Evolutionary conservation across 2,329 filamentous ascomycete species (phyloP).

Genomic region (Colletotrichum truncatum): DNA sequence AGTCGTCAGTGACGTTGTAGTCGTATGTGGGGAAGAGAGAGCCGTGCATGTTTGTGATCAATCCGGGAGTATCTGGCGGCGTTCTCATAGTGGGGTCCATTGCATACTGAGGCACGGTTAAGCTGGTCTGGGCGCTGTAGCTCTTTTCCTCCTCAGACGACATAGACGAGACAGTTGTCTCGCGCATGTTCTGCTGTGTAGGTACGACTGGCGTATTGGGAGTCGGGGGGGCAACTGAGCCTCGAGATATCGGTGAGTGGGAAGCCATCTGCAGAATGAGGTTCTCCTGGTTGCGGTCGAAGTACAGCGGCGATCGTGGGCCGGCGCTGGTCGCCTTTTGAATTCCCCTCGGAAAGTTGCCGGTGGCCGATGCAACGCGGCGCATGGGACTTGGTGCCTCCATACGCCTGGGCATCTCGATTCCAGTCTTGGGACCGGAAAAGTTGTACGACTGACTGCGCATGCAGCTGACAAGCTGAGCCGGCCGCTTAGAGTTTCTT

Average conservation of each 20-base stretch:
- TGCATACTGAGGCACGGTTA: slow-evolving; percentile 37
- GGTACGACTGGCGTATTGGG: slow-evolving; percentile 57
- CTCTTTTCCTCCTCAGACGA: slow-evolving; percentile 48
- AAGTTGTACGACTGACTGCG: slow-evolving; percentile 52
- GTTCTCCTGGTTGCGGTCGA: slow-evolving; percentile 56
- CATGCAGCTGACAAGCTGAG: slow-evolving; percentile 56
- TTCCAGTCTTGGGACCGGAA: slow-evolving; percentile 52
- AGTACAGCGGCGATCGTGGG: slow-evolving; percentile 53
- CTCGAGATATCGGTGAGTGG: slow-evolving; percentile 52
- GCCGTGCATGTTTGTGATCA: slow-evolving; percentile 51
- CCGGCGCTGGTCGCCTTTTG: slow-evolving; percentile 47
- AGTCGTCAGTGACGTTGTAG: slow-evolving; percentile 54
- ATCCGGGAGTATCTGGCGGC: slow-evolving; percentile 61
- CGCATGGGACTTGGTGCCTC: slow-evolving; percentile 60
- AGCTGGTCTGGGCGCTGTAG: slow-evolving; percentile 30
- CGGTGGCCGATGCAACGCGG: slow-evolving; percentile 62
- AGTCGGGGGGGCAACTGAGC: slow-evolving; percentile 57
- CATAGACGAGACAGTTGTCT: slow-evolving; percentile 48
- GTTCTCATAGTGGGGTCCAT: slow-evolving; percentile 58
- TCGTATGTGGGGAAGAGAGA: slow-evolving; percentile 49
- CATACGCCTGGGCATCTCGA: slow-evolving; percentile 55
- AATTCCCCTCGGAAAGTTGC: slow-evolving; percentile 50
- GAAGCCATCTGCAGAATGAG: slow-evolving; percentile 49
- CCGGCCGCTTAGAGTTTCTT: slow-evolving; percentile 58
- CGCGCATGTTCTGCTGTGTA: slow-evolving; percentile 47